phyloP scores from a whole-genome alignment of 768 basidiomycete species.

The Flagelloscypha sp. region DNA sequence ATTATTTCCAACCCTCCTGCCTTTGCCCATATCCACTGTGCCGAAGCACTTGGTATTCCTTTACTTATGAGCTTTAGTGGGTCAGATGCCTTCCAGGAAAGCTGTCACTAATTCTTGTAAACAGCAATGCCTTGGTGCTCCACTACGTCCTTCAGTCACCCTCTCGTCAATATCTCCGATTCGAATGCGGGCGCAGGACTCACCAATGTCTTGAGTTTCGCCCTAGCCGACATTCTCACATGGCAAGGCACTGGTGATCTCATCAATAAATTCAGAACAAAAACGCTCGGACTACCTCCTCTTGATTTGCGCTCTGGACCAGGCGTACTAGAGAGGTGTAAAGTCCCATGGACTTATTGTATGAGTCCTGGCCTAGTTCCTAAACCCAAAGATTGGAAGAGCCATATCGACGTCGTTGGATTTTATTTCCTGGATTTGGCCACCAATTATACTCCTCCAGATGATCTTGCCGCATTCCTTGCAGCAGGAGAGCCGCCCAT shows the following conservation, averaged over 20 bases:
- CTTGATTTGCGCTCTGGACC: slow-evolving; percentile 44
- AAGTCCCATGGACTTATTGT: slow-evolving; percentile 57
- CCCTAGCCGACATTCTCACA: slow-evolving; percentile 50
- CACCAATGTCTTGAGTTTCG: slow-evolving; percentile 52
- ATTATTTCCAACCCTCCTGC: slow-evolving; percentile 63
- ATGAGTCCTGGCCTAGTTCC: slow-evolving; percentile 52
- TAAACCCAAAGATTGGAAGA: slow-evolving; percentile 56
- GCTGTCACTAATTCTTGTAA: neutral
- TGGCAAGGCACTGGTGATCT: slow-evolving; percentile 56
- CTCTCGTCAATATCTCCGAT: slow-evolving; percentile 49
- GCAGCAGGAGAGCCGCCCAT: slow-evolving; percentile 42
- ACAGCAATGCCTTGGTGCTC: slow-evolving; percentile 64
- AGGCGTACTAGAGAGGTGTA: slow-evolving; percentile 41
- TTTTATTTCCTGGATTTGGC: slow-evolving; percentile 56
- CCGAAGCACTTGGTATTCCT: slow-evolving; percentile 54
- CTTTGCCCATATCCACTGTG: slow-evolving; percentile 59
- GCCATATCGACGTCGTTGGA: slow-evolving; percentile 54
- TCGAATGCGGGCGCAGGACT: slow-evolving; percentile 46
- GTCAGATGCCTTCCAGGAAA: slow-evolving; percentile 30
- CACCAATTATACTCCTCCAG: slow-evolving; percentile 36
- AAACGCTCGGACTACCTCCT: slow-evolving; percentile 38
- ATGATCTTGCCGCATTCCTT: slow-evolving; percentile 42
- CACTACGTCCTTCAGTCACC: slow-evolving; percentile 50
- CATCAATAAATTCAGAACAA: slow-evolving; percentile 47
- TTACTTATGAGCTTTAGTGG: slow-evolving; percentile 50